Evolutionary conservation across 2,329 filamentous ascomycete genomes (phyloP).

Genomic region (Aotearoamyces nothofagi): DNA sequence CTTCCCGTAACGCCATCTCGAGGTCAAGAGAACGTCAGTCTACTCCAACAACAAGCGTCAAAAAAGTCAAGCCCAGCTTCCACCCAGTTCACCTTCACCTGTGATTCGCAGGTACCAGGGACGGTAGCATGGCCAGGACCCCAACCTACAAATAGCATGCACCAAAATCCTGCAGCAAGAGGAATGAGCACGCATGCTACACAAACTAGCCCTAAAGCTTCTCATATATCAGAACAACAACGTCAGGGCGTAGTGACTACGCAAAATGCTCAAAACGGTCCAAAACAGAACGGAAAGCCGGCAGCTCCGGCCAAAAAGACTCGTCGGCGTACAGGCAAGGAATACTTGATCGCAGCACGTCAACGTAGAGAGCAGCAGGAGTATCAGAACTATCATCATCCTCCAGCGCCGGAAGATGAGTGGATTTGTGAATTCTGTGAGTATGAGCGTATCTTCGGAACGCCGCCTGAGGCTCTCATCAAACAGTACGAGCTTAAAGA

Average conservation of each 20-base stretch:
- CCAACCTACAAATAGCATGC: slow-evolving; percentile 8
- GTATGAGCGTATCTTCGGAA: slow-evolving; percentile 91
- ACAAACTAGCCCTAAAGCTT: slow-evolving; percentile 18
- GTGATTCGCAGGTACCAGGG: slow-evolving; percentile 75
- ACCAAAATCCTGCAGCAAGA: slow-evolving; percentile 11
- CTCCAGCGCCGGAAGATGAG: slow-evolving; percentile 55
- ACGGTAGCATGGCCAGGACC: slow-evolving; percentile 59
- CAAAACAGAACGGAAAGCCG: slow-evolving; percentile 19
- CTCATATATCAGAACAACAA: slow-evolving; percentile 6
- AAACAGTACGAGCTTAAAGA: slow-evolving; percentile 92
- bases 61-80: slow-evolving; percentile 52
- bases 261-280: slow-evolving; percentile 24
- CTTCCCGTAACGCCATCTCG: slow-evolving; percentile 38
- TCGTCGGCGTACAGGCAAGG: slow-evolving; percentile 50
- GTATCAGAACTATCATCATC: slow-evolving; percentile 61
- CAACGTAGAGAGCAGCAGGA: slow-evolving; percentile 66
- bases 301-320: slow-evolving; percentile 38
- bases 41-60: slow-evolving; percentile 54
- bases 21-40: slow-evolving; percentile 65
- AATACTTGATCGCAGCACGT: slow-evolving; percentile 60
- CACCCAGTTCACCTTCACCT: slow-evolving; percentile 92
- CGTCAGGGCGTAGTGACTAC: not conserved
- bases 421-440: slow-evolving; percentile 99
- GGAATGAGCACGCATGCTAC: slow-evolving; percentile 16
- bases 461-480: slow-evolving; percentile 69